Percentiles rank a stretch among this genome's conserved stretches.
phyloP scores from a whole-genome alignment of 2,329 filamentous ascomycete species.

The Pseudocercospora eumusae region DNA sequence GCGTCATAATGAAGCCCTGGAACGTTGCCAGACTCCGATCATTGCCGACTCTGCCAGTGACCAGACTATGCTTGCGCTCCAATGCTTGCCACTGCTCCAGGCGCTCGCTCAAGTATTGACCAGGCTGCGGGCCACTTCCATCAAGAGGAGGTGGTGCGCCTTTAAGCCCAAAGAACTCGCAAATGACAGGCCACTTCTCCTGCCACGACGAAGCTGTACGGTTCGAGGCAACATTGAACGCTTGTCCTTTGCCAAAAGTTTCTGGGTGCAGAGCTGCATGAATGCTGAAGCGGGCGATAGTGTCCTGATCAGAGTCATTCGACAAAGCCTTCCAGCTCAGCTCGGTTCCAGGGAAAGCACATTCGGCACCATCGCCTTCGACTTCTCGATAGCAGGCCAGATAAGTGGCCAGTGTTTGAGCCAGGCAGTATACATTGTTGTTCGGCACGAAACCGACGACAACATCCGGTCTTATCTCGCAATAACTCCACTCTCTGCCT shows the following conservation, averaged over 20 bases:
- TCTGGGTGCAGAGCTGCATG: slow-evolving; percentile 26
- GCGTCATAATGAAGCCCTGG: slow-evolving; percentile 47
- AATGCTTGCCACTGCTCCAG: slow-evolving; percentile 38
- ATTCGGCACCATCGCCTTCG: slow-evolving; percentile 41
- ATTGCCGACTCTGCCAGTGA: slow-evolving; percentile 44
- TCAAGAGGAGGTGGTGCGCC: slow-evolving; percentile 27
- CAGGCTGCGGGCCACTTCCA: slow-evolving; percentile 26
- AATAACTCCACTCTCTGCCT: slow-evolving; percentile 43
- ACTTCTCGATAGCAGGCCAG: slow-evolving; percentile 41
- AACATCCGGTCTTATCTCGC: slow-evolving; percentile 43
- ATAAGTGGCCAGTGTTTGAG: slow-evolving; percentile 40
- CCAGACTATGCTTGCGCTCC: slow-evolving; percentile 42
- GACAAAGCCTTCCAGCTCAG: slow-evolving; percentile 41
- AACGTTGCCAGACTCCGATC: slow-evolving; percentile 43
- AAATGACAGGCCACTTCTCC: slow-evolving; percentile 34
- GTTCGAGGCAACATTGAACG: slow-evolving; percentile 32
- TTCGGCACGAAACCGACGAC: slow-evolving; percentile 45
- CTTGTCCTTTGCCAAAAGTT: slow-evolving; percentile 24
- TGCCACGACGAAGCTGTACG: slow-evolving; percentile 25
- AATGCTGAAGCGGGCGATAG: slow-evolving; percentile 35
- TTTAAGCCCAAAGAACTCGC: slow-evolving; percentile 34
- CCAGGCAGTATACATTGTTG: slow-evolving; percentile 43
- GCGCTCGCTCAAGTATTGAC: slow-evolving; percentile 41
- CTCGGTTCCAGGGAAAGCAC: slow-evolving; percentile 42
- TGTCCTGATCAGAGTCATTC: slow-evolving; percentile 41